Base-by-base conservation (phyloP, 192 early-diverging fungal species). In the Coemansia sp. region DNA sequence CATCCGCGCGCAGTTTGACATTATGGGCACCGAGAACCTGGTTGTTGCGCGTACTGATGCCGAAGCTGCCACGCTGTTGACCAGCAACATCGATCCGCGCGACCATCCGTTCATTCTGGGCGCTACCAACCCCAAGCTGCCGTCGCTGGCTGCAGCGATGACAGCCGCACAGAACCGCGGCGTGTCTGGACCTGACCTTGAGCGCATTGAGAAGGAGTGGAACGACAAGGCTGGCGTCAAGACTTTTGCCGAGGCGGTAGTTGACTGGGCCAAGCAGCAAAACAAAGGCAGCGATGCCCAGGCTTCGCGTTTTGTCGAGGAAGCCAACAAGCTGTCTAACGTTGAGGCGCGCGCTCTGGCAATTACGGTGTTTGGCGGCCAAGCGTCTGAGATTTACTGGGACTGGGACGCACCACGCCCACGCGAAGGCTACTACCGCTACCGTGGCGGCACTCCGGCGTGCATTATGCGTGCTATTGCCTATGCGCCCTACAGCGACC, bases 81-180 rank as follows among this genome's bases (percentile, higher is more conserved):
- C 93, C 66, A 92, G 89, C 85, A 97, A 93, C 85, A 95, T 98
- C 63, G 96, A 97, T 67, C 83, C 81, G 12, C 92, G 96, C 66
- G 96, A 98, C 71, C 96, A 98, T 76, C 86, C 90, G 54, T 98
- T 97, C 83, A 93, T 97, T 70, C 73, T 98, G 42, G 96, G 96
- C n/a, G 73, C 86, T 26, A 95, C 94, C 66, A 96, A 98, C 84
- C 84, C 90, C 25, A 73, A 61, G 38, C 76, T 93, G 47, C 87
- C 94, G 12, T 64, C 83, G 18, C 71, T 93, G 24, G 90, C 86
- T 21, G 73, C 74, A 10, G 86, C 86, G 56, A 94, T 97, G 92
- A 78, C 83, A 46, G 87, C 84, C n/a, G 95, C 93, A 20, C 85
- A 94, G 82, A 71, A 46, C 5, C 83, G 83, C 23, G 92, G 92